These are phyloP conservation scores for Ustilago loliicola DNA, from an alignment of 1,284 basidiomycete species.

Conservation along the genomic window DNA sequence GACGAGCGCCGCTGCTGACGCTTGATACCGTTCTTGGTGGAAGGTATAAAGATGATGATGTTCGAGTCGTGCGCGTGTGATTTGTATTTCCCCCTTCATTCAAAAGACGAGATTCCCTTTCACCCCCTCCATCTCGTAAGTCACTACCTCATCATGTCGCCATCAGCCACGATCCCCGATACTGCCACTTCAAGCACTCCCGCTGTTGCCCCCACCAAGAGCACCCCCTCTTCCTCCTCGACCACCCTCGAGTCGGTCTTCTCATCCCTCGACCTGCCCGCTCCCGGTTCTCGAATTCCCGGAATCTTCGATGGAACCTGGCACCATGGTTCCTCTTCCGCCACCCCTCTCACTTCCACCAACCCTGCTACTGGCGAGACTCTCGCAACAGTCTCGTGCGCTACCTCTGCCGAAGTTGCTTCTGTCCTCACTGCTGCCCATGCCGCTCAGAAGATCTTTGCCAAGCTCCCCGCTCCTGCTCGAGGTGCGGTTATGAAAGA, in stretches of 20 bases:
- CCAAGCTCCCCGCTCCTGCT: conserved; percentile 84
- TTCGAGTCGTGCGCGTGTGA: background rate
- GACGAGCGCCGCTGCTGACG: too few relatives aligned
- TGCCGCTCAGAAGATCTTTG: conserved; percentile 80
- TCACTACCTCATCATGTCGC: conserved; percentile 21
- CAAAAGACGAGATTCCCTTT: background rate
- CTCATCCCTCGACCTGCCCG: conserved; percentile 34
- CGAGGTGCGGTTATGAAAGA: conserved; percentile 89
- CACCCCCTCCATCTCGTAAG: background rate
- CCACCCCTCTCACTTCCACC: conserved; percentile 29
- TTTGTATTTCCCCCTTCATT: background rate
- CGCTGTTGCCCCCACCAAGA: conserved; percentile 5
- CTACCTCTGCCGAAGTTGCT: conserved; percentile 79
- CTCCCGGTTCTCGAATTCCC: conserved; percentile 39
- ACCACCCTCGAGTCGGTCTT: conserved; percentile 31
- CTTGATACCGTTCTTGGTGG: too few relatives aligned
- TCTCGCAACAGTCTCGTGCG: conserved; percentile 72
- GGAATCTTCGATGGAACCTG: conserved; percentile 62
- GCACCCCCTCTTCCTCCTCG: background rate
- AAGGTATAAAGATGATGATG: background rate
- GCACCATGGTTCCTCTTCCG: conserved; percentile 36
- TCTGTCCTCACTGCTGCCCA: conserved; percentile 77
- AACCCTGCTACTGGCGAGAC: conserved; percentile 62
- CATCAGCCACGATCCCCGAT: conserved; percentile 22
- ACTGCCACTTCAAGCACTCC: conserved; percentile 12